Base-by-base conservation (phyloP, 108 stramenopile genomes). In the Schizochytrium sp. region DNA sequence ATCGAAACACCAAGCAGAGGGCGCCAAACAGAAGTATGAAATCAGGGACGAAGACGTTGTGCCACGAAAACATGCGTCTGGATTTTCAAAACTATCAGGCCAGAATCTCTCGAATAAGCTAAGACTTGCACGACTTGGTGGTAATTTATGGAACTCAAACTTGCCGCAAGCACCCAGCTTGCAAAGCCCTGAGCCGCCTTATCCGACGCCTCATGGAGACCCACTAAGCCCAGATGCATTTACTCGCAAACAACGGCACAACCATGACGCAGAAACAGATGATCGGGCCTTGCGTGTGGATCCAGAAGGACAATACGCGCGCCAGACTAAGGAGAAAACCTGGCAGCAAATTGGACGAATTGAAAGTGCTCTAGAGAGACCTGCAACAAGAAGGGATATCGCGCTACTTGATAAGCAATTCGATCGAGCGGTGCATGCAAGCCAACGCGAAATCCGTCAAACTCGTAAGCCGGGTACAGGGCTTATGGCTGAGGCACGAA, bases 331-430 rank as follows among this genome's bases (percentile, higher is more conserved):
- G 47, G 76, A 83, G 50, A 83, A 83, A 8, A 83, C 76, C 17
- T 83, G 76, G 76, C 76, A 83, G 76, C 76, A 83, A 55, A 55
- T 83, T 13, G 76, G 76, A 13, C 47, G 53, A 5, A 8, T 83
- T 8, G 76, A 83, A 49, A 55, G 50, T 49, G 47, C 76, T 0
- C 28, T 83, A 53, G 76, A 83, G 28, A 83, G 55, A 28, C 76
- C 76, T 0, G 76, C 55, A 0, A 55, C 76, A 3, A 47, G 76
- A 10, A 17, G 53, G 1, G 76, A 83, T 53, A 83, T 55, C 2
- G 50, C 53, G 76, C 76, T 55, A 5, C 76, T 83, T 0, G 50
- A 83, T n/a, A 83, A 83, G 47, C 76, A 83, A 28, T 83, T 83
- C 47, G 76, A 83, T 49, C 47, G 53, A 12, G 19, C 76, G 15